phyloP scores from a whole-genome alignment of 2,329 filamentous ascomycete species.

The Paecilomyces fulvus region DNA sequence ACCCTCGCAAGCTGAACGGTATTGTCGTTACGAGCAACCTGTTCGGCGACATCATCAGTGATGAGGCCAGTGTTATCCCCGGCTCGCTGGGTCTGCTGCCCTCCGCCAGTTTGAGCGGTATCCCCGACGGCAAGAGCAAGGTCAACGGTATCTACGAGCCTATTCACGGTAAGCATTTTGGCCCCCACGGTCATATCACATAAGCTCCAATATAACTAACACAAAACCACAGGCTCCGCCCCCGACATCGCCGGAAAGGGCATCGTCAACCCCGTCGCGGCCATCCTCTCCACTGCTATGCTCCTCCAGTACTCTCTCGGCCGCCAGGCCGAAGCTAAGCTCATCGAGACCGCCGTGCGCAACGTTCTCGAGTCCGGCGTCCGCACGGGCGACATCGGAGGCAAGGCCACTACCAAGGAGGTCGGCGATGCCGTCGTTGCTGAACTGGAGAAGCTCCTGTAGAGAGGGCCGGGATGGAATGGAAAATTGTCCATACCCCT shows the following conservation, averaged over 20 bases:
- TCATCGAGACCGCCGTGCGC: constrained; percentile 73
- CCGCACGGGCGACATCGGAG: constrained; percentile 78
- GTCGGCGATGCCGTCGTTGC: constrained; percentile 75
- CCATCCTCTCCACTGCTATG: constrained; percentile 88
- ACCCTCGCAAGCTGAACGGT: constrained; percentile 77
- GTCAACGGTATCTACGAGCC: constrained; percentile 97
- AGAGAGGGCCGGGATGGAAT: constrained; percentile 6
- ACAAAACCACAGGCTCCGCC: constrained; percentile 56
- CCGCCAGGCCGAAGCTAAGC: constrained; percentile 65
- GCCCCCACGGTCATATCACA: neutral
- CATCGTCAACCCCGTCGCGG: constrained; percentile 86
- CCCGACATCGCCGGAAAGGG: constrained; percentile 89
- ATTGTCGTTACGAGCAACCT: constrained; percentile 88
- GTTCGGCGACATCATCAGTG: constrained; percentile 92
- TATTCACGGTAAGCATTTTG: constrained; percentile 64
- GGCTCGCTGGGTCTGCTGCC: constrained; percentile 82
- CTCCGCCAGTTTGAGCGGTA: constrained; percentile 74
- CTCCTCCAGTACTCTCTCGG: constrained; percentile 89
- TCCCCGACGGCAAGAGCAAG: constrained; percentile 74
- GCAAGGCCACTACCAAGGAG: constrained; percentile 61
- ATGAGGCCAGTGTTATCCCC: constrained; percentile 91
- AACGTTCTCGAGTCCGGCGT: constrained; percentile 70
- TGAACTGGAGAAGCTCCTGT: constrained; percentile 63
- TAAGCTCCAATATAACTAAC: constrained; percentile 1
- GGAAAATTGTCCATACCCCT: neutral